Percentiles rank a stretch among this genome's conserved stretches.
Evolutionary conservation across 345 rosid species (phyloP).

Genomic region (Populus ilicifolia): DNA sequence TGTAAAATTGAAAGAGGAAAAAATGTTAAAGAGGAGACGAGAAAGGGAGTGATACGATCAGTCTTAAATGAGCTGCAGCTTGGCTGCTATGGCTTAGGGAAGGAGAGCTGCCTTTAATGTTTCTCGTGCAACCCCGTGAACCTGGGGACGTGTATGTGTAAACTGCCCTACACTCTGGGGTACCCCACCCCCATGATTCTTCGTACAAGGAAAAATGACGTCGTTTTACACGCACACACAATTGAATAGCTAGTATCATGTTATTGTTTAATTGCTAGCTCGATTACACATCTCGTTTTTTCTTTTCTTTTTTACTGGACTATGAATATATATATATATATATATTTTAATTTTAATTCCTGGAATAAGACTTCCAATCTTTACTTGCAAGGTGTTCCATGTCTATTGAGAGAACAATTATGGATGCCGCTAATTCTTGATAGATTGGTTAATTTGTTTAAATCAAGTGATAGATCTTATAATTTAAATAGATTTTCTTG

Average conservation of each 20-base stretch:
- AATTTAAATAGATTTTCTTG: too few relatives aligned
- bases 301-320: too few relatives aligned
- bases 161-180: conserved; percentile 6
- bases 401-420: too few relatives aligned
- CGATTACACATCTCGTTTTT: not conserved
- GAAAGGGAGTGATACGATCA: conserved; percentile 2
- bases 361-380: too few relatives aligned
- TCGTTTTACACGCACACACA: not conserved
- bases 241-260: not conserved
- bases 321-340: too few relatives aligned
- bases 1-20: not conserved
- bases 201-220: not conserved
- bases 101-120: conserved; percentile 17
- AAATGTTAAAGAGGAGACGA: not conserved
- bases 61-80: conserved; percentile 7
- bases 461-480: too few relatives aligned
- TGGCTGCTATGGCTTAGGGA: not conserved
- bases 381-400: too few relatives aligned
- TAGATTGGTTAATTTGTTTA: too few relatives aligned
- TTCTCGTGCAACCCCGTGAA: conserved; percentile 27
- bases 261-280: not conserved
- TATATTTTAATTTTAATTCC: too few relatives aligned
- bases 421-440: too few relatives aligned
- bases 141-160: not conserved
- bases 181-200: conserved; percentile 1